Base-by-base conservation (phyloP, 257 asterid genomes). In the Nicotiana attenuata region DNA sequence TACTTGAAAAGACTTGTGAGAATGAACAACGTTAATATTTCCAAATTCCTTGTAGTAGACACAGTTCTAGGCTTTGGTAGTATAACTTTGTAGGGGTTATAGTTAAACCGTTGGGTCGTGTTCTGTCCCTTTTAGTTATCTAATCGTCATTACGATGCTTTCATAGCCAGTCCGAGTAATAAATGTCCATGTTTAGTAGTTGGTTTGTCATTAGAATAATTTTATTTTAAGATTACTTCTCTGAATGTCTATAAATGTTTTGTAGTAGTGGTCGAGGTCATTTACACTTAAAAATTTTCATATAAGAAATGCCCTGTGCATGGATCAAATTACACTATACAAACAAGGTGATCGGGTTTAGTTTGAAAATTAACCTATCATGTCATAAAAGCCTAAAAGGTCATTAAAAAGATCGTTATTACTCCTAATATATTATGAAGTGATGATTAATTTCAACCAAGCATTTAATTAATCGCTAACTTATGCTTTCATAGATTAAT, bases 21-120 rank as follows among this genome's bases (percentile, higher is more conserved):
- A n/a, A 57, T 57, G 14, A 71, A 71, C 79, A 73, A 73, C 79
- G 61, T 73, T 47, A 73, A 24, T 73, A 47, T 73, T 73, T 24
- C 41, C 59, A 50, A 15, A 45, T 73, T 47, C 61, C 61, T 47
- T 73, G 79, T 73, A 59, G 26, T 24, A 24, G 79, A 47, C 61
- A 73, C 52, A 73, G 38, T 73, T 47, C 9, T 24, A 47, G 79
- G 15, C 63, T 73, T 41, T 45, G 3, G 60, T 47, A 45, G 38
- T 68, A 20, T 24, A 7, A 50, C 41, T 50, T 47, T 73, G 6
- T 73, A 73, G 79, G 41, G 61, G 17, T 50, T 47, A 15, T 3
- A 7, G 16, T 73, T 73, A 15, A 73, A 73, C 79, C 79, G 26
- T 47, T 47, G 79, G 63, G 7, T 73, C 24, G 50, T 73, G 13